Conservation (phyloP, 345 rosid genomes). For the Laguncularia racemosa region DNA sequence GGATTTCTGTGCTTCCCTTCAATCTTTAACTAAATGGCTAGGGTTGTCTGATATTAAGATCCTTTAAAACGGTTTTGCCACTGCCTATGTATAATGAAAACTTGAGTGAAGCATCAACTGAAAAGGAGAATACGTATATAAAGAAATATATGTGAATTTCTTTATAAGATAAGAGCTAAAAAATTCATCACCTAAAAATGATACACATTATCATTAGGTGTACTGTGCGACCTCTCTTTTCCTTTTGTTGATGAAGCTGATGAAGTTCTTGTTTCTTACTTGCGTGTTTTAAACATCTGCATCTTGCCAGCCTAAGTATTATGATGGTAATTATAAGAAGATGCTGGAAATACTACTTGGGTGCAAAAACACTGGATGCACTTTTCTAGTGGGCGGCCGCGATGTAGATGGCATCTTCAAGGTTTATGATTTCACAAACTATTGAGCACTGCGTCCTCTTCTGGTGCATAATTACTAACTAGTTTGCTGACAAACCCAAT, state of each 20-base stretch:
- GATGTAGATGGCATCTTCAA: constrained; percentile 67
- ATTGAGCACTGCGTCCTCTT: not conserved
- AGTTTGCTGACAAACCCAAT: not conserved
- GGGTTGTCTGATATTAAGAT: too few species aligned
- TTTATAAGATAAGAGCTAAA: not conserved
- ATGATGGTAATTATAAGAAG: constrained; percentile 47
- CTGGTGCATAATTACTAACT: not conserved
- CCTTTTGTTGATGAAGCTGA: not conserved
- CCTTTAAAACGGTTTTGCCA: too few species aligned
- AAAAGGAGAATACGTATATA: not conserved
- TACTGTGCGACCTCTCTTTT: too few species aligned
- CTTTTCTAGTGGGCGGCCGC: constrained; percentile 84
- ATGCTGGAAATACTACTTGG: constrained; percentile 64
- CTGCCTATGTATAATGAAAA: too few species aligned
- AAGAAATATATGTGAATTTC: not conserved
- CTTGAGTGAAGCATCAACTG: not conserved
- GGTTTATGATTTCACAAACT: constrained; percentile 24
- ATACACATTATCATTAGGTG: too few species aligned
- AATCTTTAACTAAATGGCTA: too few species aligned
- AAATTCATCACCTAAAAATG: too few species aligned
- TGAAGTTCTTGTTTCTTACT: not conserved
- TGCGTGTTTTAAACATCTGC: not conserved
- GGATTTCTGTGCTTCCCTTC: too few species aligned
- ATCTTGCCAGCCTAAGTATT: constrained; percentile 72
- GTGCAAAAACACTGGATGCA: constrained; percentile 77